phyloP scores from a whole-genome alignment of 306 rosid genomes.

The Gastrolobium bilobum region DNA sequence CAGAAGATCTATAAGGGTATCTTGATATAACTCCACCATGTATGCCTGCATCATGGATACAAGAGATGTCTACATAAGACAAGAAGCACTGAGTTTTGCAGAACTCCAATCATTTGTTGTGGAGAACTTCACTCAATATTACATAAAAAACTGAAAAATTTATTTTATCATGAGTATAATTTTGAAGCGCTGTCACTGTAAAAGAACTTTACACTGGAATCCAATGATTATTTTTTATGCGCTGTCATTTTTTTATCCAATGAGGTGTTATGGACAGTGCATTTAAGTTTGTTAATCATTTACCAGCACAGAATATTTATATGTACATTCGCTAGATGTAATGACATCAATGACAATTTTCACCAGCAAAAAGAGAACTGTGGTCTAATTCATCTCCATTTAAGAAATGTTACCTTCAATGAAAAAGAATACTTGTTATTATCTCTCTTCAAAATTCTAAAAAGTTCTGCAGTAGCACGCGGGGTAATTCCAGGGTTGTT shows the following conservation, averaged over 20 bases:
- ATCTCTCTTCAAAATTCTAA: slow-evolving; percentile 79
- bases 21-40: slow-evolving; percentile 92
- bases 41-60: slow-evolving; percentile 70
- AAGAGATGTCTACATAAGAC: slow-evolving; percentile 22
- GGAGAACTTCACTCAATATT: background rate
- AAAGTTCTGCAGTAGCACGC: slow-evolving; percentile 85
- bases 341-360: background rate
- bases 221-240: too few species aligned
- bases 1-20: slow-evolving; percentile 84
- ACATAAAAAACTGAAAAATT: background rate
- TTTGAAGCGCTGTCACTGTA: too few species aligned
- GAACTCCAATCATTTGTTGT: background rate
- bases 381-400: slow-evolving; percentile 9
- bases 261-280: background rate
- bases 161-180: too few species aligned
- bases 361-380: background rate
- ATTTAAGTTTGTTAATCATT: slow-evolving; percentile 13
- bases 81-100: slow-evolving; percentile 3
- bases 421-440: slow-evolving; percentile 87
- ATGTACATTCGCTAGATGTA: background rate
- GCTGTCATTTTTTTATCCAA: too few species aligned
- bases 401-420: slow-evolving; percentile 69
- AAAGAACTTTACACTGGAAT: too few species aligned
- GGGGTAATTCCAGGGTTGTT: slow-evolving; percentile 88
- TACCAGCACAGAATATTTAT: background rate